Evolutionary conservation across 805 yeast species (phyloP), one percentile per base, ranked within the genome.

Genomic region (Candida ulmi): DNA sequence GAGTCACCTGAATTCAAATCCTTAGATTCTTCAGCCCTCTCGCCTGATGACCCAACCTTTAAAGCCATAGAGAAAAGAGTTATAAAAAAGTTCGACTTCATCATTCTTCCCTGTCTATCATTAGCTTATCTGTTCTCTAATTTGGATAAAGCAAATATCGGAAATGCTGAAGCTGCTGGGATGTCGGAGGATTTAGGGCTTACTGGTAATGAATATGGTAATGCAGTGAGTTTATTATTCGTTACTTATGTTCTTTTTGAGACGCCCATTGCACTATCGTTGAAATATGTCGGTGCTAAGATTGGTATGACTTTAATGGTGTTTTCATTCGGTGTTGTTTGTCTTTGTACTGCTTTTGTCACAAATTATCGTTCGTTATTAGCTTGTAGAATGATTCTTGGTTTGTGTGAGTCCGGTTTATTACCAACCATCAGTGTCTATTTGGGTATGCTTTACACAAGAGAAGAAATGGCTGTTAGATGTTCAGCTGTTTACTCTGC

Each of bases 81-180:
- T n/a, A 43, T 68, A 11, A 55, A 51, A 30, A 71, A 70, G 47
- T 59, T 72, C 54, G 78, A 73, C 47, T 48, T 53, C 35, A 61
- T 60, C 35, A 48, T 72, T 12, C 56, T 72, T 35, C 76, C 78
- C 1, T 52, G 72, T 39, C 54, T 72, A 40, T 55, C 68, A 8
- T 41, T 65, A 17, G 54, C 69, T 32, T 74, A 72, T 50, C 65
- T 74, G 40, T 58, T 70, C 33, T 68, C 77, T 3, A 64, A 66
- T 35, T 57, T 77, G 40, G 83, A 77, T 55, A 66, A 74, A 43
- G 71, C 79, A 12, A 76, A 76, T 50, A 73, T 77, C 39, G 81
- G 82, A 47, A 77, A 77, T 50, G 82, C 82, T 9, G 66, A 66
- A 31, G 64, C 72, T 3, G 80, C 78, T 12, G 82, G 83, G 4